A percentile compares a stretch with the other conserved stretches of the same genome.
phyloP scores from a whole-genome alignment of 2,329 filamentous ascomycete genomes.

The Penicillium glabrum region DNA sequence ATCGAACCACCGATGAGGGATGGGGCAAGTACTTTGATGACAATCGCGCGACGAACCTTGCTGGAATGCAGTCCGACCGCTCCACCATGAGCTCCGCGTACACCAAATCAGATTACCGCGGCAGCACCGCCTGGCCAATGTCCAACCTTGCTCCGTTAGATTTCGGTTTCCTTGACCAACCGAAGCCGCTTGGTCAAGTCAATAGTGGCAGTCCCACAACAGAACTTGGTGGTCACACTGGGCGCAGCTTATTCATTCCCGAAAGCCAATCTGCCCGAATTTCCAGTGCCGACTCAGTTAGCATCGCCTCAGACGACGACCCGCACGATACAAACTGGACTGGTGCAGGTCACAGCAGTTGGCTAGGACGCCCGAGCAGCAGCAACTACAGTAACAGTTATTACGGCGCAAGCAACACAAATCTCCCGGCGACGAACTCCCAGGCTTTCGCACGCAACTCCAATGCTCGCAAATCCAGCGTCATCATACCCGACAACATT shows the following conservation, averaged over 20 bases:
- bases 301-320: constrained; percentile 37
- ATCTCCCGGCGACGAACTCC: constrained; percentile 21
- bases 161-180: constrained; percentile 37
- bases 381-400: constrained; percentile 44
- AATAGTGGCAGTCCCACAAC: constrained; percentile 45
- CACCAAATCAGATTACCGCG: constrained; percentile 37
- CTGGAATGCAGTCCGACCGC: constrained; percentile 26
- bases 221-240: constrained; percentile 25
- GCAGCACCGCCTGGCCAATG: constrained; percentile 44
- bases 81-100: constrained; percentile 26
- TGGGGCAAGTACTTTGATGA: constrained; percentile 52
- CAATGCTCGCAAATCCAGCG: constrained; percentile 31
- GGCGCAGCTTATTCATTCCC: constrained; percentile 35
- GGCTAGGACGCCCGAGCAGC: constrained; percentile 39
- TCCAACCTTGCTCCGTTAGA: constrained; percentile 36
- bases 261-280: constrained; percentile 45
- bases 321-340: constrained; percentile 30
- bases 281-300: constrained; percentile 44
- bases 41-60: constrained; percentile 29
- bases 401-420: constrained; percentile 31
- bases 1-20: constrained; percentile 48
- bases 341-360: constrained; percentile 25
- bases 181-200: constrained; percentile 42
- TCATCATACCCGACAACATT: constrained; percentile 32
- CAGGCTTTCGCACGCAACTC: constrained; percentile 14